Evolutionary conservation across 331 rosid genomes (phyloP).

Genomic region (Malus hybrid): DNA sequence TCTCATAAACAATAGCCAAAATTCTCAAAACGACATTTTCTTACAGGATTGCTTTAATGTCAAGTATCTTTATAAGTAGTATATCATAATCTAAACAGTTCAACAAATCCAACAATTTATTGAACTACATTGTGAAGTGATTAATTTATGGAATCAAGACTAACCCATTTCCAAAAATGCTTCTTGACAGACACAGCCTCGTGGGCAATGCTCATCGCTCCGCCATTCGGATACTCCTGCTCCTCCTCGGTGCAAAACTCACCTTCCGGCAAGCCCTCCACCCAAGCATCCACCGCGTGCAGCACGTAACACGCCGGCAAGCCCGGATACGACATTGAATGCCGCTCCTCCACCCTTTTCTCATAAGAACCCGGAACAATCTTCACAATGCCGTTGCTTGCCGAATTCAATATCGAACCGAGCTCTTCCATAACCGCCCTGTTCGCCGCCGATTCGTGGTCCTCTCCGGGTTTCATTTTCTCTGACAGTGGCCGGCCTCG

Average conservation of each 20-base stretch:
- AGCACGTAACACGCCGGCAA: constrained; percentile 78
- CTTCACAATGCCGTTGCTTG: constrained; percentile 25
- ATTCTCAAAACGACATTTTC: background rate
- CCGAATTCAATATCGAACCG: constrained; percentile 43
- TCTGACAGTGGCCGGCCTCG: constrained; percentile 83
- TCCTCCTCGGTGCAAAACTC: constrained; percentile 77
- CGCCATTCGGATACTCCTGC: constrained; percentile 42
- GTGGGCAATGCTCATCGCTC: constrained; percentile 29
- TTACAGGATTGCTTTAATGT: background rate
- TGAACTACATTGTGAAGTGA: background rate
- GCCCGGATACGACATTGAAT: constrained; percentile 82
- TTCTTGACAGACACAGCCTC: constrained; percentile 75
- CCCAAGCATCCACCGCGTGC: constrained; percentile 62
- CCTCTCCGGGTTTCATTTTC: constrained; percentile 90
- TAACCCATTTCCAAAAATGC: constrained; percentile 96
- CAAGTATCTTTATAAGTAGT: background rate
- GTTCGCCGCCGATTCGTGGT: constrained; percentile 56
- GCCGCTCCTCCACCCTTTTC: constrained; percentile 70
- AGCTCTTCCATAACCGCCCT: constrained; percentile 84
- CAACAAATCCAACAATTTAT: background rate
- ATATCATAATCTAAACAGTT: too few species aligned
- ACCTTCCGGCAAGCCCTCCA: constrained; percentile 72
- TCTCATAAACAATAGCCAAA: background rate
- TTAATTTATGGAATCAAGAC: constrained; percentile 20
- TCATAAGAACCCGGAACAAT: constrained; percentile 69